Evolutionary conservation across 2,329 filamentous ascomycete species (phyloP), one percentile per base, ranked within the genome.

Genomic region (Fonsecaea pugnacius): DNA sequence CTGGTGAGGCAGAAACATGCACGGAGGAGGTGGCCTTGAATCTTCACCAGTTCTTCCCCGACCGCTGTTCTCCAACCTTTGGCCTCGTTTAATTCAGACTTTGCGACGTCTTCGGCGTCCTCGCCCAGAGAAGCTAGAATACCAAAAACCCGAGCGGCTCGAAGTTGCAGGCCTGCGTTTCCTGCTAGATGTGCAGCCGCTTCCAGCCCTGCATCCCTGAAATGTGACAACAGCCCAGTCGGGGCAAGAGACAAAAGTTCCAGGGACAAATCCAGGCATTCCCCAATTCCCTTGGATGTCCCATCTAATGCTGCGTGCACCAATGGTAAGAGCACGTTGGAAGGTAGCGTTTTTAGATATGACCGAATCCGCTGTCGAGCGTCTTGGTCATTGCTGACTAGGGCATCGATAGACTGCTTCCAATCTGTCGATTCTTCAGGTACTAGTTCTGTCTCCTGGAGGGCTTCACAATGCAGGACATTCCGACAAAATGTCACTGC

Each of bases 341-440:
- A n/a, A n/a, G n/a, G n/a, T n/a, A n/a, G n/a, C n/a, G 16, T 30
- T 40, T 36, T 50, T n/a, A 68, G 27, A 50, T 58, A 53, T 21
- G 7, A 32, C 21, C 61, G 62, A 36, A 70, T 68, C 55, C 56
- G 63, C 2, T 21, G 27, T 38, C 69, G 59, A 36, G 60, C 69
- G 18, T 67, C 61, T 43, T 63, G 52, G 18, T 70, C 67, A 50
- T 70, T 70, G 60, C 65, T 65, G 32, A 69, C 63, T 27, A 68
- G 43, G 2, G 64, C 66, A 69, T 93, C 90, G 2, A 98, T 81
- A 69, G 90, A 89, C 52, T 88, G 83, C 73, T 92, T 90, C 95
- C 95, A 98, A 67, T 94, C 91, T 52, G 89, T 87, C 70, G 94
- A 89, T 27, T 92, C 75, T 9, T 84, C 83, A 27, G 83, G 75